These are phyloP conservation scores for Epicoccum nigrum DNA, from an alignment of 2,329 filamentous ascomycete genomes.

Conservation along the genomic window DNA sequence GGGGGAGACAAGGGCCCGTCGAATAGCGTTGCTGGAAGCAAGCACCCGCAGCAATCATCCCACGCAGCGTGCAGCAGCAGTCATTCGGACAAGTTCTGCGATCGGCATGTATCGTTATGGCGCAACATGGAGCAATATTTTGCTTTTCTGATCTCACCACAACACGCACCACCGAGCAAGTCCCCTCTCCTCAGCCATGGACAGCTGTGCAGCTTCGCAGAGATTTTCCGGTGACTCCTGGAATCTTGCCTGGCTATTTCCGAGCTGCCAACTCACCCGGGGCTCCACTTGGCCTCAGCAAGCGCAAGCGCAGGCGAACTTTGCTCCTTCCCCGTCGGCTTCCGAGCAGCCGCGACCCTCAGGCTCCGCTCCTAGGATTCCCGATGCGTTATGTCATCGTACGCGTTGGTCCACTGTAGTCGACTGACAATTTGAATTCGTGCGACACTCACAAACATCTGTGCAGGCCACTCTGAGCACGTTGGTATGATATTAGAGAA, in stretches of 20 bases:
- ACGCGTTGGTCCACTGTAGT: constrained; percentile 10
- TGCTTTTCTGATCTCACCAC: constrained; percentile 10
- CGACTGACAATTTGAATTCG: constrained; percentile 15
- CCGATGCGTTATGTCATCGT: constrained; percentile 28
- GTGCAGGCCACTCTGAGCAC: constrained; percentile 29
- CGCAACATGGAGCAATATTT: constrained; percentile 22
- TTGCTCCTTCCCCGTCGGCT: constrained; percentile 13
- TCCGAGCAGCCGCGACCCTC: constrained; percentile 24
- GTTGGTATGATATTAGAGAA: constrained; percentile 21
- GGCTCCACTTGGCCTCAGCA: constrained; percentile 15
- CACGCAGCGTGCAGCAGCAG: constrained; percentile 21
- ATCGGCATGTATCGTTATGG: constrained; percentile 23
- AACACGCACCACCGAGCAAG: not conserved
- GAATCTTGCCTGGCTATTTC: constrained; percentile 6
- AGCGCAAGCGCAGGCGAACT: constrained; percentile 5
- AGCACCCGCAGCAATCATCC: constrained; percentile 25
- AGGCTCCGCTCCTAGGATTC: constrained; percentile 14
- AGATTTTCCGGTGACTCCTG: constrained; percentile 10
- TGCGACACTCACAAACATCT: constrained; percentile 14
- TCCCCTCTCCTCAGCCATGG: constrained; percentile 1
- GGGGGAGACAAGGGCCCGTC: constrained; percentile 10
- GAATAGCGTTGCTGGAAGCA: constrained; percentile 14
- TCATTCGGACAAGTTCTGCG: constrained; percentile 22
- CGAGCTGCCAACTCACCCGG: constrained; percentile 12
- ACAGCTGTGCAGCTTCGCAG: constrained; percentile 14